A percentile compares a stretch with the other conserved stretches of the same genome.
Evolutionary conservation across 805 yeast genomes (phyloP).

Genomic region (Candida namnaoensis): DNA sequence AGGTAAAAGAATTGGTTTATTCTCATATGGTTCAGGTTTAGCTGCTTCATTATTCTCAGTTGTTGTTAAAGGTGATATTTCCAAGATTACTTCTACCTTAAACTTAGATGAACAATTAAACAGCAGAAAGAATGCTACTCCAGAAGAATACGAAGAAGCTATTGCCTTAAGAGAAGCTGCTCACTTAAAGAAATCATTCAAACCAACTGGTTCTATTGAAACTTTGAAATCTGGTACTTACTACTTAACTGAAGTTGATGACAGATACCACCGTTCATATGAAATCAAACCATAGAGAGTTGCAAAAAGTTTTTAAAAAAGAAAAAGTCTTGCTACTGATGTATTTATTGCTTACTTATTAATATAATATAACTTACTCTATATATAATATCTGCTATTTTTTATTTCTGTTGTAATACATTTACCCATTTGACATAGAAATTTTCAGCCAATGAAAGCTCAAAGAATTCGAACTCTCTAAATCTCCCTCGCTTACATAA

Average conservation of each 20-base stretch:
- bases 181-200: conserved; percentile 70
- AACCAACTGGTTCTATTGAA: conserved; percentile 75
- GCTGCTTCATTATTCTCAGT: conserved; percentile 86
- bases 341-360: no score
- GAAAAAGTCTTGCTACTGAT: no score
- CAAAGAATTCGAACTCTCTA: no score
- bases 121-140: conserved; percentile 57
- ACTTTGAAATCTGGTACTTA: conserved; percentile 67
- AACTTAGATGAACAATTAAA: conserved; percentile 61
- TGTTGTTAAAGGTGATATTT: conserved; percentile 73
- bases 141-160: conserved; percentile 75
- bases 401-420: no score
- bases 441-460: no score
- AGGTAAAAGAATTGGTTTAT: conserved; percentile 80
- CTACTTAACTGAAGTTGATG: conserved; percentile 79
- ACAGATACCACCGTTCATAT: conserved; percentile 79
- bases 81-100: conserved; percentile 53
- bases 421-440: no score
- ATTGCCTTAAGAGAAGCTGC: conserved; percentile 82
- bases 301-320: background rate
- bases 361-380: no score
- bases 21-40: conserved; percentile 97
- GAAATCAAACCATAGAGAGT: conserved; percentile 47
- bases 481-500: no score
- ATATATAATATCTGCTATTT: no score